Percentiles rank a stretch among this genome's conserved stretches.
Evolutionary conservation across 306 rosid genomes (phyloP).

Genomic region (Cucurbita ficifolia): DNA sequence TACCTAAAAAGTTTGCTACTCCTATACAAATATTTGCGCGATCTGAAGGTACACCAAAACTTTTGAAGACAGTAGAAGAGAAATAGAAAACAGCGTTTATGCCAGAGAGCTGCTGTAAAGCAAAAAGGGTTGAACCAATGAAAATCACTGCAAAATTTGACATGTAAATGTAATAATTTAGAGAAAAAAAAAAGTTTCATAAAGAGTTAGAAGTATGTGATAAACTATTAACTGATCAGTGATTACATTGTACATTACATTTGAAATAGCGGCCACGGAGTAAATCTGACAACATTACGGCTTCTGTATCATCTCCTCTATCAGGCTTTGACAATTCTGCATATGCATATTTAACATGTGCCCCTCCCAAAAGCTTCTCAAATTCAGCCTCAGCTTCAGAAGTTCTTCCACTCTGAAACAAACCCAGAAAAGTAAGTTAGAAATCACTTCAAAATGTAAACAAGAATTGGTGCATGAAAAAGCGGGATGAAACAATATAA

Average conservation of each 20-base stretch:
- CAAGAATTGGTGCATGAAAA: not conserved
- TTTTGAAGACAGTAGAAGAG: slow-evolving; percentile 92
- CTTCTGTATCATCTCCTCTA: slow-evolving; percentile 57
- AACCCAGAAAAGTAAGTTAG: not conserved
- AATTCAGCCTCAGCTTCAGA: slow-evolving; percentile 72
- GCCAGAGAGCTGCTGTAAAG: slow-evolving; percentile 99
- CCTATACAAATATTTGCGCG: slow-evolving; percentile 76
- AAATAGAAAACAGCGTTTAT: slow-evolving; percentile 90
- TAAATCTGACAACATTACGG: slow-evolving; percentile 60
- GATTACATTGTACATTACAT: slow-evolving; percentile 25
- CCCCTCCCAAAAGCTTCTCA: slow-evolving; percentile 72
- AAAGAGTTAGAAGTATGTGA: not conserved
- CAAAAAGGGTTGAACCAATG: slow-evolving; percentile 98
- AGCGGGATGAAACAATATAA: not conserved
- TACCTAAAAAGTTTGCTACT: slow-evolving; percentile 65
- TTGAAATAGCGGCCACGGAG: slow-evolving; percentile 61
- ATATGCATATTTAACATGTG: slow-evolving; percentile 68
- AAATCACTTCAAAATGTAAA: not conserved
- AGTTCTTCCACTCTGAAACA: slow-evolving; percentile 69
- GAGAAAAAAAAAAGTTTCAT: not conserved
- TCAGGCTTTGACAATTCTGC: slow-evolving; percentile 61
- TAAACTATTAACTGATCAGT: not conserved
- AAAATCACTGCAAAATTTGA: slow-evolving; percentile 89
- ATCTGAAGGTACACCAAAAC: slow-evolving; percentile 81
- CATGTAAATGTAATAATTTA: slow-evolving; percentile 9